phyloP scores from a whole-genome alignment of 1,139 yeast species.

The Geotrichum europaeum region DNA sequence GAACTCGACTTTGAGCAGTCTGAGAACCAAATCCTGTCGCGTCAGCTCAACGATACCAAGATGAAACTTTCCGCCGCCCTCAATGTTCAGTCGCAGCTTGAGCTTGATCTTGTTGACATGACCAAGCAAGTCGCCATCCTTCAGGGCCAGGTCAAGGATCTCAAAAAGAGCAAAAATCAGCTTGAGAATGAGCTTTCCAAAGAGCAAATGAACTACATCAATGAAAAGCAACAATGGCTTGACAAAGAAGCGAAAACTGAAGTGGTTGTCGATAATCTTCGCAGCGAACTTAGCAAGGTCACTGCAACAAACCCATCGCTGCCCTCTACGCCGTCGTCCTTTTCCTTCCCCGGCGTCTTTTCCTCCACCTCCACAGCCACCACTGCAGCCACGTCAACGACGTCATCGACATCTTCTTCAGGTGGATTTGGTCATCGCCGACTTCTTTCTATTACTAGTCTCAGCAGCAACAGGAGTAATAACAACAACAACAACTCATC shows the following conservation, averaged over 20 bases:
- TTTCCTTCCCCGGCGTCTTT: not conserved
- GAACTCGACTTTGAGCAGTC: constrained; percentile 29
- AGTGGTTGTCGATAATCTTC: constrained; percentile 22
- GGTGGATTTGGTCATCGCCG: constrained; percentile 6
- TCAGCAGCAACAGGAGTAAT: not conserved
- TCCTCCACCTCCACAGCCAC: not conserved
- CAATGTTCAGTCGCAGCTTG: constrained; percentile 27
- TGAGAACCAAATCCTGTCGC: constrained; percentile 25
- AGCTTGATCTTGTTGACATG: constrained; percentile 29
- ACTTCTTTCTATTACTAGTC: constrained; percentile 10
- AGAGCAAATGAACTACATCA: constrained; percentile 31
- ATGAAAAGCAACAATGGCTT: constrained; percentile 33
- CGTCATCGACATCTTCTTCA: not conserved
- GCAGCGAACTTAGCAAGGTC: constrained; percentile 5
- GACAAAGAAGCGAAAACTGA: constrained; percentile 30
- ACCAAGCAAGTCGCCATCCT: constrained; percentile 24
- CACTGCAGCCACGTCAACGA: not conserved
- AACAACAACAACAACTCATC: not conserved
- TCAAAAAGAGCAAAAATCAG: constrained; percentile 24
- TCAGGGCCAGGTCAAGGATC: constrained; percentile 24
- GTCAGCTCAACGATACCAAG: constrained; percentile 23
- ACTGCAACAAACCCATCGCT: not conserved
- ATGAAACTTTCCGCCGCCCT: constrained; percentile 21
- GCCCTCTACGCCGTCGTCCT: not conserved
- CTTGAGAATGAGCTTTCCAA: constrained; percentile 25